phyloP scores from a whole-genome alignment of 352 stramenopile species.

The Bremia lactucae region DNA sequence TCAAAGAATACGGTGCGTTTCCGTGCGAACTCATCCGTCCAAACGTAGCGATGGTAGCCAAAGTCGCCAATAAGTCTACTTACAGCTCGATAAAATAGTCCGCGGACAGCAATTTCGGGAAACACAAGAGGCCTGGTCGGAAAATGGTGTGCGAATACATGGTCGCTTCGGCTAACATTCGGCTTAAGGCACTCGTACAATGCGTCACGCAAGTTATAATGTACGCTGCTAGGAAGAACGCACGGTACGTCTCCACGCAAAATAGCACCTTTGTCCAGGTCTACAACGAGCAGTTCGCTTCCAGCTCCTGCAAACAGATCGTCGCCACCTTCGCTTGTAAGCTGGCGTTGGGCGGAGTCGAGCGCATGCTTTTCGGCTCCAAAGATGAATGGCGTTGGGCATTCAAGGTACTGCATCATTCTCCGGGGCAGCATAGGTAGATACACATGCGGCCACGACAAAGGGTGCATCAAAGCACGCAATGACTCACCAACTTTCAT shows the following conservation, averaged over 20 bases:
- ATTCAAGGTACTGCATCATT: slow-evolving; percentile 81
- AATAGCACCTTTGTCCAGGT: slow-evolving; percentile 57
- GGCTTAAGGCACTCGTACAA: slow-evolving; percentile 61
- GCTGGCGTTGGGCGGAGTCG: slow-evolving; percentile 39
- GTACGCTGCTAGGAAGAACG: slow-evolving; percentile 32
- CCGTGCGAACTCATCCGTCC: slow-evolving; percentile 75
- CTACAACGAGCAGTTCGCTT: slow-evolving; percentile 64
- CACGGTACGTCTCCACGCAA: slow-evolving; percentile 43
- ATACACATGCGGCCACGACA: slow-evolving; percentile 85
- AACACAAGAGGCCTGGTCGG: slow-evolving; percentile 58
- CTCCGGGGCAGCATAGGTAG: slow-evolving; percentile 60
- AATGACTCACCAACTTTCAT: slow-evolving; percentile 74
- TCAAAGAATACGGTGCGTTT: slow-evolving; percentile 78
- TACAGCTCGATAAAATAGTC: slow-evolving; percentile 53
- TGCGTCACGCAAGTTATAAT: slow-evolving; percentile 34
- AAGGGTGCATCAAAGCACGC: slow-evolving; percentile 72
- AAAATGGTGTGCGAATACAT: slow-evolving; percentile 63
- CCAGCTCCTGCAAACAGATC: slow-evolving; percentile 37
- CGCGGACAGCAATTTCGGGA: slow-evolving; percentile 56
- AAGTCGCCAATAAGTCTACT: slow-evolving; percentile 72
- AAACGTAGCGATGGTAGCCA: slow-evolving; percentile 76
- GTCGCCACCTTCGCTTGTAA: slow-evolving; percentile 26
- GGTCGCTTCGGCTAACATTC: slow-evolving; percentile 60
- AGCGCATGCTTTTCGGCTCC: slow-evolving; percentile 55
- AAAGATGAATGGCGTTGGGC: slow-evolving; percentile 80